phyloP scores from a whole-genome alignment of 2,329 filamentous ascomycete genomes.

The Sarocladium kiliense region DNA sequence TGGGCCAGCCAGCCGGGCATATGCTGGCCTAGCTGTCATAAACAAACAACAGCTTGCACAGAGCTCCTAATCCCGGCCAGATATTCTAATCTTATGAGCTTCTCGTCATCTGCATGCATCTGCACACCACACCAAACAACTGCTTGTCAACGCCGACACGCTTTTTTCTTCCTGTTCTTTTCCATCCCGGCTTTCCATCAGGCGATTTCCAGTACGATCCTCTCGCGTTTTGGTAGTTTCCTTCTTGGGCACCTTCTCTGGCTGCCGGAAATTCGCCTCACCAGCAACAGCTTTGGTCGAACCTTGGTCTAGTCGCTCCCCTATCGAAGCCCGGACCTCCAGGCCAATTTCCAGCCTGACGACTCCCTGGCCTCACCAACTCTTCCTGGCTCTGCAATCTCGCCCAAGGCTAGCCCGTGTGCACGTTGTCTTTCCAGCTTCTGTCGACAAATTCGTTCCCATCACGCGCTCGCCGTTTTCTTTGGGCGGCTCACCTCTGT shows the following conservation, averaged over 20 bases:
- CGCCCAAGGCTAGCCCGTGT: background rate
- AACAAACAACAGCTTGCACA: conserved; percentile 9
- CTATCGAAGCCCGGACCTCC: conserved; percentile 6
- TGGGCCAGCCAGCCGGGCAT: background rate
- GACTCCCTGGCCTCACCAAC: background rate
- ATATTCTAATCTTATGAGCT: conserved; percentile 4
- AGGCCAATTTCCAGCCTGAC: conserved; percentile 2
- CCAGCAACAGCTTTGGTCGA: conserved; percentile 2
- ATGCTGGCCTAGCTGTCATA: background rate
- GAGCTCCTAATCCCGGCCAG: background rate
- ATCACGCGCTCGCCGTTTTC: background rate
- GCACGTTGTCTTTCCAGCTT: conserved; percentile 2
- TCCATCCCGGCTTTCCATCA: background rate
- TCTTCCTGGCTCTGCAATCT: background rate
- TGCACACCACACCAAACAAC: background rate
- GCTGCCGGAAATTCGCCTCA: background rate
- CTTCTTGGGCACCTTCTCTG: background rate
- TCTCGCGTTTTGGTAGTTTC: background rate
- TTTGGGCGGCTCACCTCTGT: background rate
- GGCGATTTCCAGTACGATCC: background rate
- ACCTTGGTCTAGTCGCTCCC: conserved; percentile 1
- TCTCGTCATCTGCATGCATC: conserved; percentile 1
- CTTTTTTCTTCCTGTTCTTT: conserved; percentile 1
- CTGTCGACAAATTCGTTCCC: background rate
- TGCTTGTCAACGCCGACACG: background rate